These are phyloP conservation scores for Mycosphaerella arachidis DNA, from an alignment of 2,329 filamentous ascomycete genomes.

Conservation along the genomic window DNA sequence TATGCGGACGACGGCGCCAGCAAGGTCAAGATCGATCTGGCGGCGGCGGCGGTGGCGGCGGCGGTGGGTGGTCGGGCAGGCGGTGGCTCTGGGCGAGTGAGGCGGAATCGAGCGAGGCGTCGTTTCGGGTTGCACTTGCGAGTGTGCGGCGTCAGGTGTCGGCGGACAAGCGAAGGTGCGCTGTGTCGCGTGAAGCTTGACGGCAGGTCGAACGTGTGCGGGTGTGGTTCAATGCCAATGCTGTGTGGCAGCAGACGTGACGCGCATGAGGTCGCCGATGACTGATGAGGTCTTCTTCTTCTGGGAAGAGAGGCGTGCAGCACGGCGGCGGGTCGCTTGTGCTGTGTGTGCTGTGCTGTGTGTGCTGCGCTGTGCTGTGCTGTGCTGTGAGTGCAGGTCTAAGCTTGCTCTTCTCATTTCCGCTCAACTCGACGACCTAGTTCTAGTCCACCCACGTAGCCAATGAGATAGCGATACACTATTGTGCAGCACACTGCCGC, in stretches of 20 bases:
- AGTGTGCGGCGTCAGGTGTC: background rate
- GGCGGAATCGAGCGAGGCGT: background rate
- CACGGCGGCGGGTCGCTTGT: background rate
- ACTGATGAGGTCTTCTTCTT: constrained; percentile 7
- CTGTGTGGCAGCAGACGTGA: background rate
- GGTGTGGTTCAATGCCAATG: background rate
- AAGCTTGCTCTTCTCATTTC: background rate
- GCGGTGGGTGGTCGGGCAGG: background rate
- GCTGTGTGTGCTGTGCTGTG: background rate
- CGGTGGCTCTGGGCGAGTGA: background rate
- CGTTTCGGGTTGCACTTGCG: background rate
- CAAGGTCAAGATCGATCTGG: background rate
- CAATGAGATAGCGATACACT: background rate
- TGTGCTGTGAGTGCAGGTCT: background rate
- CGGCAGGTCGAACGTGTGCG: background rate
- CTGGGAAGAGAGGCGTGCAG: background rate
- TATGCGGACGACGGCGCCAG: background rate
- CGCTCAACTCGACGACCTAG: background rate
- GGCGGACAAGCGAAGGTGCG: background rate
- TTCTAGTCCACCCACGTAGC: background rate
- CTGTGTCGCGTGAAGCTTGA: background rate
- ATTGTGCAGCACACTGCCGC: background rate
- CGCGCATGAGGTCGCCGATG: constrained; percentile 1
- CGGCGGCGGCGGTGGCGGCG: constrained; percentile 4
- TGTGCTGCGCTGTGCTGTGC: too few species aligned